These are phyloP conservation scores for Eucalyptus caleyi DNA, from an alignment of 345 rosid species.

Conservation along the genomic window DNA sequence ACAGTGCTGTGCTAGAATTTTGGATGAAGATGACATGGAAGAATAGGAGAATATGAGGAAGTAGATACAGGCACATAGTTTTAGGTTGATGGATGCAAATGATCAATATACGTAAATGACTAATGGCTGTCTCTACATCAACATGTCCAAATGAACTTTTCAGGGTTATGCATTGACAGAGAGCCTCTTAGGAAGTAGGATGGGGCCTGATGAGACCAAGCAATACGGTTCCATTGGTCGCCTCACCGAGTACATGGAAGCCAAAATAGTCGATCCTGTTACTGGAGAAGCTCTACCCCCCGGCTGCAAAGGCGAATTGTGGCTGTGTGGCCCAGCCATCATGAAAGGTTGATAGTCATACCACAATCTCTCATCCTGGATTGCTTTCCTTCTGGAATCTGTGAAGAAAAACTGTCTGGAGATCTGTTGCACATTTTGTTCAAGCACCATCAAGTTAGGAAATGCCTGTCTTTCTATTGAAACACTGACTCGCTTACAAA, in stretches of 20 bases:
- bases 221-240: slow-evolving; percentile 62
- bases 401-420: not conserved
- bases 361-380: not conserved
- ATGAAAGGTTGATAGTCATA: slow-evolving; percentile 48
- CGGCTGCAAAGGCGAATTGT: slow-evolving; percentile 70
- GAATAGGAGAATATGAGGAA: not conserved
- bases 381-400: not conserved
- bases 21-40: not conserved
- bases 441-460: not conserved
- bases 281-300: slow-evolving; percentile 64
- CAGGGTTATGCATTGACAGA: slow-evolving; percentile 97
- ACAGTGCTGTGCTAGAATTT: not conserved
- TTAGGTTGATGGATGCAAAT: not conserved
- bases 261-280: slow-evolving; percentile 58
- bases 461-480: not conserved
- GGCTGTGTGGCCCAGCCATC: slow-evolving; percentile 71
- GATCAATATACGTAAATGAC: not conserved
- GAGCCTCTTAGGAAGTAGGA: slow-evolving; percentile 41
- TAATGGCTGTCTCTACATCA: not conserved
- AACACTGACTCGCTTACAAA: not conserved
- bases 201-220: slow-evolving; percentile 35
- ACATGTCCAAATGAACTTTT: not conserved
- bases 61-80: not conserved
- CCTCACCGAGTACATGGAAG: slow-evolving; percentile 45
- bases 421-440: not conserved